Evolutionary conservation across 495 filamentous ascomycete genomes (phyloP).

Genomic region (Xylaria castorea): DNA sequence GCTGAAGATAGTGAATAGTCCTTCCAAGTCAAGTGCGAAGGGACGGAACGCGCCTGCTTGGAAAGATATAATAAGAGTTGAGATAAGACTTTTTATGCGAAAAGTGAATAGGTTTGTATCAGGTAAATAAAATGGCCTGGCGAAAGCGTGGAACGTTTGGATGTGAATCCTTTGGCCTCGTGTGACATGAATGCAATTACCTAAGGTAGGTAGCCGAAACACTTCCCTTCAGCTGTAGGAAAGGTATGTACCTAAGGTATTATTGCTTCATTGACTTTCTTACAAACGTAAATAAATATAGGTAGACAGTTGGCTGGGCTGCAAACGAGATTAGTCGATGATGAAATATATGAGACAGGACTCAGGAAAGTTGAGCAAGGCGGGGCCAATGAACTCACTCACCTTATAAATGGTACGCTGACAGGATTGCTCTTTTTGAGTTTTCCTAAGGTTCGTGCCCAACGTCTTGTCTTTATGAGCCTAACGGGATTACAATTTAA

Average conservation of each 20-base stretch:
- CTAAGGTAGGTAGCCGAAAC: constrained; percentile 9
- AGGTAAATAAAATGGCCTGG: background rate
- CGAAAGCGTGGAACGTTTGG: background rate
- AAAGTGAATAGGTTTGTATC: background rate
- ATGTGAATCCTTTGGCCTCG: background rate
- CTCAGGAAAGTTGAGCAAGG: background rate
- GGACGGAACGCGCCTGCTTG: constrained; percentile 10
- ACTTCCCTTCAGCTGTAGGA: background rate
- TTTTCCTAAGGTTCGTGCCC: constrained; percentile 19
- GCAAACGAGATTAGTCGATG: background rate
- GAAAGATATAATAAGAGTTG: background rate
- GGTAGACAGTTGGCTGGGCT: background rate
- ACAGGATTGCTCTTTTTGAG: constrained; percentile 2
- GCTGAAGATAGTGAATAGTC: background rate
- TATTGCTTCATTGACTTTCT: background rate
- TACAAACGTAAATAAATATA: background rate
- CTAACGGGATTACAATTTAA: constrained; percentile 11
- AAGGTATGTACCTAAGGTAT: background rate
- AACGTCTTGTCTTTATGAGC: constrained; percentile 24
- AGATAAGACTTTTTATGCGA: background rate
- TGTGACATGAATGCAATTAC: constrained; percentile 1
- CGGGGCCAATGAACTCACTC: constrained; percentile 8
- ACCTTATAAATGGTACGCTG: background rate
- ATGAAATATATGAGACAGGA: background rate
- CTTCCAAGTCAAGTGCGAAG: background rate